Conservation (phyloP, 805 yeast genomes). For the Wickerhamomyces xylosicus region DNA sequence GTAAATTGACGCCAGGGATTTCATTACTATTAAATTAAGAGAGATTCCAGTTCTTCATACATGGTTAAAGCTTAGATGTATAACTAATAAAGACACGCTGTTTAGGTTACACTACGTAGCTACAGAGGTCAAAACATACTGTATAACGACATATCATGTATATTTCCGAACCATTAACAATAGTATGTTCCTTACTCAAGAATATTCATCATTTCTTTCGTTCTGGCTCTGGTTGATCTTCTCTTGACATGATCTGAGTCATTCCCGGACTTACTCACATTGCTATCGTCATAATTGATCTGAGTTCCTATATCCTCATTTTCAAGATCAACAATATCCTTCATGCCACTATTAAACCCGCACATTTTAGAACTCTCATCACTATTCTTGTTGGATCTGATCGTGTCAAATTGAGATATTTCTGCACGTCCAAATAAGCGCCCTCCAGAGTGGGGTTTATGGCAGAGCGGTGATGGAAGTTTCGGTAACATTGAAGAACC, state of each 20-base stretch:
- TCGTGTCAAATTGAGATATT: constrained; percentile 22
- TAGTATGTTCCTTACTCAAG: too few species aligned
- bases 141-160: too few species aligned
- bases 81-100: too few species aligned
- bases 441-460: constrained; percentile 31
- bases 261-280: background rate
- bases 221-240: constrained; percentile 14
- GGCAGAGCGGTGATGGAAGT: constrained; percentile 45
- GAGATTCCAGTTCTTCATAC: too few species aligned
- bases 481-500: constrained; percentile 20
- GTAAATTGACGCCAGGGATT: too few species aligned
- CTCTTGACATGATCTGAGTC: background rate
- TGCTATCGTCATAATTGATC: background rate
- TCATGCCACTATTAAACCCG: constrained; percentile 13
- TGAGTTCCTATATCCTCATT: background rate
- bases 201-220: constrained; percentile 14
- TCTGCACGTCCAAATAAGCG: constrained; percentile 33
- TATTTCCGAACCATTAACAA: too few species aligned
- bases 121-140: too few species aligned
- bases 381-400: constrained; percentile 1
- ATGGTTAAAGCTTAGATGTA: too few species aligned
- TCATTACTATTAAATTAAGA: too few species aligned
- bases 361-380: constrained; percentile 3
- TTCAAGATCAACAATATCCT: background rate
- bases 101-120: too few species aligned